These are phyloP conservation scores for Cymbopogon citratus DNA, from an alignment of 176 grass and related monocot species.

Conservation along the genomic window DNA sequence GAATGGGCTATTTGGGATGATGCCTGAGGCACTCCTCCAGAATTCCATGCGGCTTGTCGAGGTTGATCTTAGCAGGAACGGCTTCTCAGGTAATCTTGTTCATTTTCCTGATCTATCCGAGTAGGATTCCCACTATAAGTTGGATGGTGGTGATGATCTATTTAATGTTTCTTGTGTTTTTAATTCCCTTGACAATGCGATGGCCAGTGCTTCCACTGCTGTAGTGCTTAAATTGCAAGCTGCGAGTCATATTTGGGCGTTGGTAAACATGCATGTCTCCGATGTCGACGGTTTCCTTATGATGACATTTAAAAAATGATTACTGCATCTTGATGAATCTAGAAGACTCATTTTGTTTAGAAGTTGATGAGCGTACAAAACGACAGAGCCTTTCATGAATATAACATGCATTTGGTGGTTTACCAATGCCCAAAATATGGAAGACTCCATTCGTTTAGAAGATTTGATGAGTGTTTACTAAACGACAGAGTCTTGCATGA, in stretches of 20 bases:
- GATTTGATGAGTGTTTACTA: conserved; percentile 5
- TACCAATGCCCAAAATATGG: too few relatives aligned
- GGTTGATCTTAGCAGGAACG: conserved; percentile 91
- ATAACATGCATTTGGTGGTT: not conserved
- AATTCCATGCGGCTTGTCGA: conserved; percentile 66
- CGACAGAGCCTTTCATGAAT: not conserved
- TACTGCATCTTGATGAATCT: conserved; percentile 24
- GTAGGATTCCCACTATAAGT: not conserved
- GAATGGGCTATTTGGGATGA: conserved; percentile 60
- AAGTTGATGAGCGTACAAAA: not conserved
- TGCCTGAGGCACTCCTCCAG: conserved; percentile 60
- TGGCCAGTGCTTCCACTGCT: not conserved
- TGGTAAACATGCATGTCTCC: not conserved
- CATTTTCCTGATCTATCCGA: not conserved
- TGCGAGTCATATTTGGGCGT: not conserved
- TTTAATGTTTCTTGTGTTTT: not conserved
- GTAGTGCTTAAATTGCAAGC: not conserved
- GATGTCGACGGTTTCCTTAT: not conserved
- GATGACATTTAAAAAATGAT: conserved; percentile 7
- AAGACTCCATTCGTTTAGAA: conserved; percentile 7
- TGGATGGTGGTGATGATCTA: conserved; percentile 8
- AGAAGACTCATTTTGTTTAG: conserved; percentile 3
- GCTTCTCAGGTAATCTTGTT: conserved; percentile 71
- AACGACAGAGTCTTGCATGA: not conserved
- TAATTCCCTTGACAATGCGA: conserved; percentile 2